Evolutionary conservation across 1,284 basidiomycete genomes (phyloP), one percentile per base, ranked within the genome.

Genomic region (Gymnopus androsaceus): DNA sequence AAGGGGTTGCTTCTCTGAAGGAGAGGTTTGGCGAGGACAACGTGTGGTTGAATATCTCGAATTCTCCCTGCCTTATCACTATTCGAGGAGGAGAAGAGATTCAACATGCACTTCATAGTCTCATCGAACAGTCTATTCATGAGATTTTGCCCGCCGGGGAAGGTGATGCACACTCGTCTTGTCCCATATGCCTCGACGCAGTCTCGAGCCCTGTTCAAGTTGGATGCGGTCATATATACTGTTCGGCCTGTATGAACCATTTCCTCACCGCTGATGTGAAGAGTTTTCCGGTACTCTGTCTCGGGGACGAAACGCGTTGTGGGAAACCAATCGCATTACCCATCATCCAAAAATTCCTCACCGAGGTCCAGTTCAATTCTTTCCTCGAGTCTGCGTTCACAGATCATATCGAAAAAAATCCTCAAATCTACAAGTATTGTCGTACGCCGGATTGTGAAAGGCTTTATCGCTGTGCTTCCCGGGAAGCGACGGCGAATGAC

Each of bases 371-470:
- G 8, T 81, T 82, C 59, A 72, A 76, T 51, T 68, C 68, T 15
- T 67, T 84, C 21, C 61, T 82, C 9, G 75, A 82, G 54, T 67
- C 68, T 5, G 76, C 73, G 0, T 82, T 84, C 59, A 63, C 65
- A 3, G 64, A 69, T 1, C 71, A 83, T 58, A 60, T 85, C 30
- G 72, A 76, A n/a, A 68, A 68, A 48, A 76, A 77, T 54, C 73
- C 79, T 0, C 69, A 74, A 47, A 71, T 76, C 31, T 76, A 78
- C 65, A 77, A 74, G 50, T 80, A 79, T 55, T 85, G 83, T 67
- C 75, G 72, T 38, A 85, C 82, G 0, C 77, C 83, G 0, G 83
- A 82, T 57, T 85, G 83, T 59, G 73, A 64, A 5, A 82, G 84
- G 62, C 73, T 84, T 1, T 85, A 84, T 65, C 74, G 76, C 21